Evolutionary conservation across 805 yeast genomes (phyloP).

Genomic region (Candida sanyiensis): DNA sequence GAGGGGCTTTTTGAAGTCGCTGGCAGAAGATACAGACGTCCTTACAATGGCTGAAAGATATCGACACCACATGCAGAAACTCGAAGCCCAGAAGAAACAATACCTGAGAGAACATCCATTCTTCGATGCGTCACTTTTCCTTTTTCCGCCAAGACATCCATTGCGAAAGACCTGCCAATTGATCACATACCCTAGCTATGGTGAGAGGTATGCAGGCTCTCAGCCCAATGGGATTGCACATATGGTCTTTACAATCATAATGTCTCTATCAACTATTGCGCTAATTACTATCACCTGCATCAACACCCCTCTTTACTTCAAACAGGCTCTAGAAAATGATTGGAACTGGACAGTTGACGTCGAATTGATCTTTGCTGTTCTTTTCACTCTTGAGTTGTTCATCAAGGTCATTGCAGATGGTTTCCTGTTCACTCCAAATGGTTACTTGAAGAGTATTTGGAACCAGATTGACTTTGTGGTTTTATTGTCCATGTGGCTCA

Average conservation of each 20-base stretch:
- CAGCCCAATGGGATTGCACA: slow-evolving; percentile 51
- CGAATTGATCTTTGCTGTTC: slow-evolving; percentile 53
- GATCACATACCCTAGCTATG: slow-evolving; percentile 65
- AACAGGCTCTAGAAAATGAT: slow-evolving; percentile 26
- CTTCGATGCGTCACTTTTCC: slow-evolving; percentile 61
- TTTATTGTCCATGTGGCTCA: slow-evolving; percentile 71
- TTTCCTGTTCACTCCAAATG: slow-evolving; percentile 72
- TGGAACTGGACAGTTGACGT: slow-evolving; percentile 60
- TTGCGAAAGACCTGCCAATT: slow-evolving; percentile 69
- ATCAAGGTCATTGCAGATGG: slow-evolving; percentile 89
- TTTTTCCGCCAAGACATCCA: slow-evolving; percentile 59
- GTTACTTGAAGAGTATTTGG: slow-evolving; percentile 77
- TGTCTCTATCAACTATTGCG: slow-evolving; percentile 59
- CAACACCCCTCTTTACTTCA: slow-evolving; percentile 70
- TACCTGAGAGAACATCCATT: slow-evolving; percentile 53
- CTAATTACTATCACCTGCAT: slow-evolving; percentile 74
- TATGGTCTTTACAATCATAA: slow-evolving; percentile 43
- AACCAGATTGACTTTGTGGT: slow-evolving; percentile 77
- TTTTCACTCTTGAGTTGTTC: slow-evolving; percentile 66
- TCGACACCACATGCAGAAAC: slow-evolving; percentile 32
- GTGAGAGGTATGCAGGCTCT: slow-evolving; percentile 69
- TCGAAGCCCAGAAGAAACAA: slow-evolving; percentile 33
- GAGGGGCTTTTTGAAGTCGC: slow-evolving; percentile 22
- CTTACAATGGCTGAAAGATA: slow-evolving; percentile 30
- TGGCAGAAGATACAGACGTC: slow-evolving; percentile 24